Base-by-base conservation (phyloP, 148 eudicot species). In the Chenopodium formosanum region DNA sequence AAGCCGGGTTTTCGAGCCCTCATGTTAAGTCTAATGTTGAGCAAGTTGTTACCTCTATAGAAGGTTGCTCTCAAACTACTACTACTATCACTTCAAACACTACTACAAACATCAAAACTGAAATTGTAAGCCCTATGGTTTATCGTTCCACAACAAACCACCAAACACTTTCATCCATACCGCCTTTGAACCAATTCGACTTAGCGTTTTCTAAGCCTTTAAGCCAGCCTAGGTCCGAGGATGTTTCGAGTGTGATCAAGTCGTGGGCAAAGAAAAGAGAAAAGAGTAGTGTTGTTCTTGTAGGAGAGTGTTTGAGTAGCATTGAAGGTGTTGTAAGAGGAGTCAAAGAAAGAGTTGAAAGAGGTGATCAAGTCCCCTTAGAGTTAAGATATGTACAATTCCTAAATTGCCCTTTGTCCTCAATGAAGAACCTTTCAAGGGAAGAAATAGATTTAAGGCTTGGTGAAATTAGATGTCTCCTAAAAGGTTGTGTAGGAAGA, bases 1-100 rank as follows among this genome's bases (percentile, higher is more conserved):
- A 95, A 82, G 98, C 98, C 74, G 94, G 97, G 4, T 95, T 95
- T 82, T 89, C 94, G 11, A 95, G 98, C 79, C 83, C 97, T 1
- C 91, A 88, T 83, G 92, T 95, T 4, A 95, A 95, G 86, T 73
- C 88, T 63, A 89, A 91, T 32, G 93, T 94, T 8, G 95, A 94
- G 47, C 90, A 93, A 81, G 82, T 88, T 65, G 82, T 91, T 19
- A 67, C 84, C 46, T 81, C 90, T 7, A 73, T 85, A 52, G 89
- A 91, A 72, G 80, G 81, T 83, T 81, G 80, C 58, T 81, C 86
- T 74, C 86, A 81, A 40, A 84, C 84, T 11, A 85, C 75, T 58
- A 75, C 70, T 58, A 75, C 70, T 27, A 47, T 77, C 20, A 56
- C 53, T 13, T 73, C n/a, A 13, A 75, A 80, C 60, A 87, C 72